Base-by-base conservation (phyloP, 306 rosid genomes). In the Rosa persica region DNA sequence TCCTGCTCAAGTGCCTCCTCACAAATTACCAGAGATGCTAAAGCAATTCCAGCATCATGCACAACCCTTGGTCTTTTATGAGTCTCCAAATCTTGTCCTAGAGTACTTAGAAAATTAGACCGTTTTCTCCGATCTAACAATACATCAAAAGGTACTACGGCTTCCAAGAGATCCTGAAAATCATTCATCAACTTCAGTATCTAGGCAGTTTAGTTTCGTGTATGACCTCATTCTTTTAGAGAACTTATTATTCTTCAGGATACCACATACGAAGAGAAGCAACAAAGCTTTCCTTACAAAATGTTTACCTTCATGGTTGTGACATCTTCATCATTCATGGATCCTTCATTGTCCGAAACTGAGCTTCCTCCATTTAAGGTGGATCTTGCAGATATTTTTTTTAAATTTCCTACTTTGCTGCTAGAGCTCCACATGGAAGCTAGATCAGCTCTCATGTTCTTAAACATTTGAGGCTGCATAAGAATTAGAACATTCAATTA, bases 1-100 rank as follows among this genome's bases (percentile, higher is more conserved):
- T 94, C 98, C 83, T 74, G 92, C 81, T 94, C 95, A 67, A 94
- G 92, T 69, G 97, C 98, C 85, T 92, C 97, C 92, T 94, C 98
- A 77, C 97, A 90, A 81, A 82, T 69, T 70, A 87, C 90, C 79
- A 94, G 77, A 70, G 98, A 92, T 62, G 95, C 91, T 85, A 94
- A 87, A 87, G 98, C 97, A 79, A 89, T 81, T 73, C 90, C 93
- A 72, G 97, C 92, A 86, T 92, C 97, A 48, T 75, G 95, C 78
- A 90, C 89, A 70, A 92, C 97, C 93, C 89, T 92, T 10, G 97
- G 91, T 78, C 88, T 89, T 40, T 70, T 81, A 76, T 78, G 68
- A 70, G 83, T 71, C 80, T 81, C 86, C 52, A 85, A 51, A 79
- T 83, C 78, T 81, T 82, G 86, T 71, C 81, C 82, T 64, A 90